Base-by-base conservation (phyloP, 164 flowering plant species). In the Tetracentron sinense region DNA sequence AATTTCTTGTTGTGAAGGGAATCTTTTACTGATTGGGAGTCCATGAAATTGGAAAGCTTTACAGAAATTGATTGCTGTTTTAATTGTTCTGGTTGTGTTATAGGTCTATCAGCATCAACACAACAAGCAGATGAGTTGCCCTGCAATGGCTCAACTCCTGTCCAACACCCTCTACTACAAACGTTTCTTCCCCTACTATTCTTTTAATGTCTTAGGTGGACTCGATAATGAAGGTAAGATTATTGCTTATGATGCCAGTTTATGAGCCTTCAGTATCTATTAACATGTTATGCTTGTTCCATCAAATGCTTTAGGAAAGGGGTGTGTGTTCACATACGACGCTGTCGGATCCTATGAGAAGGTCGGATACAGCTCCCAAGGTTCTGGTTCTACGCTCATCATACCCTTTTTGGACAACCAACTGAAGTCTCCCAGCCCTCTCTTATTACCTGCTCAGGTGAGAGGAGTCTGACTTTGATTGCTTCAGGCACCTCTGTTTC, bases 41-140 rank as follows among this genome's bases (percentile, higher is more conserved):
- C 6, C 38, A 33, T 4, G 4, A 33, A 33, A 33, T 33, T 33
- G 8, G 44, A 16, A 12, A 33, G 8, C 27, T 33, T 10, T 23
- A 38, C 6, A 1, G 12, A 21, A 25, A 10, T n/a, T 52, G 10
- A 16, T 60, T 48, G 25, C 56, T 48, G 60, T 29, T 21, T 58
- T 11, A 38, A 23, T 33, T 55, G n/a, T 63, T 53, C 64, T 42
- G 31, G 15, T 15, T 49, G 26, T 51, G 25, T 52, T 49, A 21
- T 77, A 94, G 99, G 77, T 73, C 27, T 94, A 94, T 75, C 99
- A 89, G 69, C 97, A 91, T 65, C 99, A 91, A 60, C 99, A 91
- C 74, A 88, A 88, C 78, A 94, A 94, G 76, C 99, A 94, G 72
- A 88, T 94, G 96, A 94, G 97, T 80, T 94, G 97, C 72, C 97